These are phyloP conservation scores for Alectoria sarmentosa DNA, from an alignment of 495 filamentous ascomycete species.

Conservation along the genomic window DNA sequence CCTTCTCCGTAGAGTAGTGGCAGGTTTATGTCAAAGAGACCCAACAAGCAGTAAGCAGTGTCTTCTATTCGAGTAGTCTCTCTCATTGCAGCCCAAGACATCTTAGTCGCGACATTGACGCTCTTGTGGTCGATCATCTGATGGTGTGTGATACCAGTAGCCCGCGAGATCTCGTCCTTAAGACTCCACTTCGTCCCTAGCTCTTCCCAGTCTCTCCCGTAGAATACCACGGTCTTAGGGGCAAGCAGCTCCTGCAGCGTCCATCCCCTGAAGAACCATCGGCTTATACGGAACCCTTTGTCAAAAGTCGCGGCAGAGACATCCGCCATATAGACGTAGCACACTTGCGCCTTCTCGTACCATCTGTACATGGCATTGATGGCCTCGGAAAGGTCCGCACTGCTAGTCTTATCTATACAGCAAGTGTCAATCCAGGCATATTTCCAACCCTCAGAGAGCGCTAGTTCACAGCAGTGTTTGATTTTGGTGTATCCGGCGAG, in stretches of 20 bases:
- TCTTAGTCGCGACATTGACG: conserved; percentile 22
- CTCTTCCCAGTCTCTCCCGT: conserved; percentile 22
- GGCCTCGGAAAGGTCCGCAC: conserved; percentile 34
- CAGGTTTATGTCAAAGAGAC: conserved; percentile 30
- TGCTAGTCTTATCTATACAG: conserved; percentile 39
- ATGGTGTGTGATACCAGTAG: conserved; percentile 22
- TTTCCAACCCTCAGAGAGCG: conserved; percentile 13
- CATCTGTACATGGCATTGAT: conserved; percentile 45
- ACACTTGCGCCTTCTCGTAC: conserved; percentile 30
- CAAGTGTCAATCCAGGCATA: conserved; percentile 30
- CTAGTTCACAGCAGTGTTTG: conserved; percentile 18
- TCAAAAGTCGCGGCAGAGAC: too few relatives aligned
- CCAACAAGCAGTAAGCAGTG: conserved; percentile 29
- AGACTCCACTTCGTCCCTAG: conserved; percentile 26
- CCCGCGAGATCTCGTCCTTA: conserved; percentile 13
- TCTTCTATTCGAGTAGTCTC: conserved; percentile 27
- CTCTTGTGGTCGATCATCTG: neutral
- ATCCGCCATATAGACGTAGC: conserved; percentile 35
- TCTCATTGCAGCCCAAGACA: conserved; percentile 28
- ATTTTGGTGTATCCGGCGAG: conserved; percentile 29
- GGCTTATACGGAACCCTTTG: conserved; percentile 17
- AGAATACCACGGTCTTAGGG: conserved; percentile 26
- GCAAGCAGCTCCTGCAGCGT: conserved; percentile 35
- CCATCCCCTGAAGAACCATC: conserved; percentile 38
- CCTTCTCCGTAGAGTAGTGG: conserved; percentile 30